These are phyloP conservation scores for Tothia fuscella DNA, from an alignment of 2,329 filamentous ascomycete genomes.

Conservation along the genomic window DNA sequence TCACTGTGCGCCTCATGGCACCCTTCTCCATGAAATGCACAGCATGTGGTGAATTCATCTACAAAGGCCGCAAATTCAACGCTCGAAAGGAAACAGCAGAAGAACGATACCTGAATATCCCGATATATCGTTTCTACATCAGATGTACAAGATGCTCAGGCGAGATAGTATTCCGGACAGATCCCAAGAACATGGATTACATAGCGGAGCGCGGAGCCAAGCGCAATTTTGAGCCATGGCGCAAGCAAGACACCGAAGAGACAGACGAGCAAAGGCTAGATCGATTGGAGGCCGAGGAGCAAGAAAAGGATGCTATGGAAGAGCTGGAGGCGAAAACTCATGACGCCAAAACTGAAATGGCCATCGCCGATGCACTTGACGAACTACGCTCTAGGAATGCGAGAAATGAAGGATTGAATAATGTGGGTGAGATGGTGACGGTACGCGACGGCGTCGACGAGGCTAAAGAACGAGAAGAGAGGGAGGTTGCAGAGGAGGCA, in stretches of 20 bases:
- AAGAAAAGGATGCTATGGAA: conserved; percentile 68
- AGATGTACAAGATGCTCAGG: conserved; percentile 74
- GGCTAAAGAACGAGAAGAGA: conserved; percentile 55
- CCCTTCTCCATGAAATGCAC: conserved; percentile 72
- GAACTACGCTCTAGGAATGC: conserved; percentile 91
- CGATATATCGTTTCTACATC: conserved; percentile 84
- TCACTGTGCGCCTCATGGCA: conserved; percentile 83
- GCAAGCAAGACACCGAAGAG: conserved; percentile 50
- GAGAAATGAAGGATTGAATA: conserved; percentile 62
- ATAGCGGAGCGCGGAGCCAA: conserved; percentile 69
- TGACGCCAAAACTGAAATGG: conserved; percentile 92
- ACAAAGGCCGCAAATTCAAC: conserved; percentile 92
- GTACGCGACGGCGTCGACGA: conserved; percentile 44
- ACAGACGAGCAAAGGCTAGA: conserved; percentile 84
- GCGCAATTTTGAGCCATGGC: conserved; percentile 89
- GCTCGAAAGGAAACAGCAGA: conserved; percentile 85
- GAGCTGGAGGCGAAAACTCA: conserved; percentile 88
- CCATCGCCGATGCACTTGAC: conserved; percentile 86
- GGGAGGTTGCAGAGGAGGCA: conserved; percentile 74
- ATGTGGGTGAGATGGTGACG: conserved; percentile 47
- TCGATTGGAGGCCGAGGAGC: conserved; percentile 65
- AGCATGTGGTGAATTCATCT: conserved; percentile 67
- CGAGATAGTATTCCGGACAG: conserved; percentile 88
- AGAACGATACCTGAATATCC: conserved; percentile 78
- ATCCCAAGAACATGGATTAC: conserved; percentile 93